Evolutionary conservation across 768 basidiomycete species (phyloP).

Genomic region (Kwoniella dejecticola): DNA sequence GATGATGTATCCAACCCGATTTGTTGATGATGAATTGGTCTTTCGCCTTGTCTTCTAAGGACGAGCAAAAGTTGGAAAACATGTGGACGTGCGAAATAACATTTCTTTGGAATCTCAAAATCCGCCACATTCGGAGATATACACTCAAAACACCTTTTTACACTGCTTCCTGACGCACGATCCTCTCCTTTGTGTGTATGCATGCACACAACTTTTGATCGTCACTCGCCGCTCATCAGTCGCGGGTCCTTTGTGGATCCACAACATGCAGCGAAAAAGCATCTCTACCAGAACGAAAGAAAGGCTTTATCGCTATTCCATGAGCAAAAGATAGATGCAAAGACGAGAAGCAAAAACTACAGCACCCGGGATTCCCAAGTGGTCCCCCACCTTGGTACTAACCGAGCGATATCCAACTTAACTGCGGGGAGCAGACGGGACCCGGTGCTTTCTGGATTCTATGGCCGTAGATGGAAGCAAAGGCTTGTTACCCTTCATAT

Average conservation of each 20-base stretch:
- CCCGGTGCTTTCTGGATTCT: conserved; percentile 1
- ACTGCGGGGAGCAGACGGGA: conserved; percentile 8
- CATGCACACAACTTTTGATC: not conserved
- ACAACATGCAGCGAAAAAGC: not conserved
- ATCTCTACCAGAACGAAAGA: no score
- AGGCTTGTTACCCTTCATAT: not conserved
- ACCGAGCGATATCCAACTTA: conserved; percentile 9
- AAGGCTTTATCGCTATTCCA: no score
- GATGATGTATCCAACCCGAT: not conserved
- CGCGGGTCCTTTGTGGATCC: not conserved
- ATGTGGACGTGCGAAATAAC: not conserved
- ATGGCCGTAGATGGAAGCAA: conserved; percentile 6
- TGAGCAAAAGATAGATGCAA: not conserved
- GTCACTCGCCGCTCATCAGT: not conserved
- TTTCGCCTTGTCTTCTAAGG: not conserved
- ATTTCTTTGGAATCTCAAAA: conserved; percentile 6
- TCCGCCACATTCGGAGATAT: conserved; percentile 9
- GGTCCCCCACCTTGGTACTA: conserved; percentile 16
- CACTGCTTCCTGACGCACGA: not conserved
- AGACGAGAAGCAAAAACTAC: conserved; percentile 1
- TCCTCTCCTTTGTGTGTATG: not conserved
- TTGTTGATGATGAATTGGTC: not conserved
- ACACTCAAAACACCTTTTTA: not conserved
- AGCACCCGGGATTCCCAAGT: conserved; percentile 15
- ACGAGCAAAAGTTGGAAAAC: not conserved